Base-by-base conservation (phyloP, 257 asterid species). In the Catharanthus roseus region DNA sequence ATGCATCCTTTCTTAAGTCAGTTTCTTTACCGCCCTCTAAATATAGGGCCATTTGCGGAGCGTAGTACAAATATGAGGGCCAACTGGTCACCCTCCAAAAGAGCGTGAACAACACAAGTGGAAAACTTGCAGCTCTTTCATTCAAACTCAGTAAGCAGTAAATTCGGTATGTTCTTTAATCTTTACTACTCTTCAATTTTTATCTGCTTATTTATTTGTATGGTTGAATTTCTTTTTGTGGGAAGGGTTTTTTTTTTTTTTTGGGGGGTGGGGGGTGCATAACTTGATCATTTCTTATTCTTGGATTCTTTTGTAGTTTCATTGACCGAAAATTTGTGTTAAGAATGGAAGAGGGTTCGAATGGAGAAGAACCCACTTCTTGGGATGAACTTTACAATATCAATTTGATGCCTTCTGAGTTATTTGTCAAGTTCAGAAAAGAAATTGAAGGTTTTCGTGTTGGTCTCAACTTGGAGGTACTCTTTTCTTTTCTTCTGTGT, bases 341-440 rank as follows among this genome's bases (percentile, higher is more conserved):
- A 19, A 79, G 28, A 81, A 88, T 89, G 96, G 96, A 87, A 39
- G 83, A 73, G 61, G 80, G 79, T 65, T 65, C 91, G 70, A 84
- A 69, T 79, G 96, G 88, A 53, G 96, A 85, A 65, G 97, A 85
- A 67, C 85, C 96, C 80, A 69, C 73, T 60, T 83, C 96, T 28
- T 91, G 88, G 95, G 97, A 89, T 16, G 97, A 91, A 77, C 95
- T 81, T 61, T 95, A 89, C 93, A 95, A 83, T 73, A 76, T 91
- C 63, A 89, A 89, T 86, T 85, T 95, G 84, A 78, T 95, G 86
- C 97, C 99, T 42, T 84, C 95, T 0, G 96, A 95, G 84, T 74
- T 95, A 66, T 89, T 91, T 75, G 72, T 89, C 58, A 91, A 95
- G 85, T 91, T 95, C 73, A 79, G 99, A 64, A 95, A 82, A 82